Conservation (phyloP, 768 basidiomycete genomes). For the Lactarius sp. region DNA sequence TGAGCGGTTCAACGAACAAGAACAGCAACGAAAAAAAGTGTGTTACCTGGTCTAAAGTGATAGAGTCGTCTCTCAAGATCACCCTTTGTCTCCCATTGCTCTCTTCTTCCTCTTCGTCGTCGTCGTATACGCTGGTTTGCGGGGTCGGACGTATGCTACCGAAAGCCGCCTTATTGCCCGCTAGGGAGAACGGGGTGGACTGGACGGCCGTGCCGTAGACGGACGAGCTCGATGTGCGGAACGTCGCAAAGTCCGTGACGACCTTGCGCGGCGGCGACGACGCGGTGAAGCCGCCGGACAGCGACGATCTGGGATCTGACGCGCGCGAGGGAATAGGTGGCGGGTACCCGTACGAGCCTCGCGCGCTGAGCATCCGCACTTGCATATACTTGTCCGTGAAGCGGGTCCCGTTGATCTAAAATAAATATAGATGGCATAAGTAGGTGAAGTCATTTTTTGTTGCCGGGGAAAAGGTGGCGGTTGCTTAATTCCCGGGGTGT, state of each 20-base stretch:
- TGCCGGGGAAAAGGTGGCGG: too few species aligned
- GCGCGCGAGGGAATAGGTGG: conserved; percentile 43
- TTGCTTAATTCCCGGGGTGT: too few species aligned
- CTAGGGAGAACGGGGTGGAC: conserved; percentile 72
- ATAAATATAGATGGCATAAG: not conserved
- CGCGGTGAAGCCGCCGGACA: conserved; percentile 36
- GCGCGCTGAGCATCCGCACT: conserved; percentile 54
- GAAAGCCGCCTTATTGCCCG: conserved; percentile 80
- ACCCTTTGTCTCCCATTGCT: conserved; percentile 60
- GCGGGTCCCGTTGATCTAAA: conserved; percentile 85
- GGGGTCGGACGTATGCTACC: conserved; percentile 58
- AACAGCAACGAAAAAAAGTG: not conserved
- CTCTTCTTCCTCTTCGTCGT: conserved; percentile 65
- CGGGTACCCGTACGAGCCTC: conserved; percentile 48
- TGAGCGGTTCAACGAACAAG: conserved; percentile 5
- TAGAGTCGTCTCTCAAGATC: conserved; percentile 75
- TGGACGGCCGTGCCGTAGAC: conserved; percentile 83
- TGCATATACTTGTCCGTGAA: conserved; percentile 96
- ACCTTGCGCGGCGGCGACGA: conserved; percentile 57
- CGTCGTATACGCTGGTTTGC: conserved; percentile 48
- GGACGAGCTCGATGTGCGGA: conserved; percentile 66
- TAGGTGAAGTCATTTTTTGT: too few species aligned
- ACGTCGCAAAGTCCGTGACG: conserved; percentile 82
- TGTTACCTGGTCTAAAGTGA: conserved; percentile 85
- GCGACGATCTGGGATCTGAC: conserved; percentile 36